phyloP scores from a whole-genome alignment of 176 grass and related monocot genomes.

The Avena eriantha region DNA sequence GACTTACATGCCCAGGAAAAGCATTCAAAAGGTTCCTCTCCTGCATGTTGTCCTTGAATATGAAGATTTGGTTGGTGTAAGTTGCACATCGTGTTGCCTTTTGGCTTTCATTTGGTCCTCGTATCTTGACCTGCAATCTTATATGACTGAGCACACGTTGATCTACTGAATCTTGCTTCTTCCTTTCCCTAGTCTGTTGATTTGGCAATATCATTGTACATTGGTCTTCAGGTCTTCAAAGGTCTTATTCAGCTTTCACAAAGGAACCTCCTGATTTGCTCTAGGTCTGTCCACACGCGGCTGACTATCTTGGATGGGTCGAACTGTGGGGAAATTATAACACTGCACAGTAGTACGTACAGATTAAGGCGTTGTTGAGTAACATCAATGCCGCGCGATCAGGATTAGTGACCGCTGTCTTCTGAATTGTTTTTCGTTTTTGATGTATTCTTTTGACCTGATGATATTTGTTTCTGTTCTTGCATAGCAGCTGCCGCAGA shows the following conservation, averaged over 20 bases:
- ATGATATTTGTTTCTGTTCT: background rate
- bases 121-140: background rate
- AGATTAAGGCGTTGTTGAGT: background rate
- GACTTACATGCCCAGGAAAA: background rate
- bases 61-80: slow-evolving; percentile 36
- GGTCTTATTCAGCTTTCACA: background rate
- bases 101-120: background rate
- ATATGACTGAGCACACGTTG: background rate
- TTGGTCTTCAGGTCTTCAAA: background rate
- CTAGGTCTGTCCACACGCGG: background rate
- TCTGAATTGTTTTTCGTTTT: background rate
- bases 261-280: background rate
- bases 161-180: background rate
- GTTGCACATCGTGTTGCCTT: slow-evolving; percentile 10
- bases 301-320: background rate
- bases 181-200: background rate
- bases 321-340: background rate
- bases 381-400: background rate
- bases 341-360: background rate
- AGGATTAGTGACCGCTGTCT: background rate
- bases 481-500: background rate
- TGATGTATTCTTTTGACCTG: background rate
- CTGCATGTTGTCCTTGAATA: slow-evolving; percentile 33
- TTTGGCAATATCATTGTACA: background rate
- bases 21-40: slow-evolving; percentile 28